These are phyloP conservation scores for Pseudoscleropodium purum DNA, from an alignment of 225 moss, liverwort and hornwort species.

Conservation along the genomic window DNA sequence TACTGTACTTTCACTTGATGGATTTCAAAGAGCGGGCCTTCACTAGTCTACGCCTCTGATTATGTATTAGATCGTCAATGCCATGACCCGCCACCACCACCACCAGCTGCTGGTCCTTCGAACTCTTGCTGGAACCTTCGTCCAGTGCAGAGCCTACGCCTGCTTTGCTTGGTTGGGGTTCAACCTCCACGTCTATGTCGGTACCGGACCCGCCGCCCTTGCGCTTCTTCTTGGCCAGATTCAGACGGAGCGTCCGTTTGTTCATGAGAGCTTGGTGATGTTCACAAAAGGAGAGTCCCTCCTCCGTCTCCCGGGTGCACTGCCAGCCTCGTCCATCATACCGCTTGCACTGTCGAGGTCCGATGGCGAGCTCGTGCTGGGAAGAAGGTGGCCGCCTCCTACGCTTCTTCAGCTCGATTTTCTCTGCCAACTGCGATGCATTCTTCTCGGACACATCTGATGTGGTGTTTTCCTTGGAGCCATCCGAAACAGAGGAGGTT, in stretches of 20 bases:
- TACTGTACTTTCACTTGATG: constrained; percentile 8
- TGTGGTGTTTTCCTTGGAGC: background rate
- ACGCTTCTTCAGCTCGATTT: constrained; percentile 30
- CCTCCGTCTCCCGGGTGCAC: constrained; percentile 64
- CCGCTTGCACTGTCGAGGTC: constrained; percentile 72
- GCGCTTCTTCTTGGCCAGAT: constrained; percentile 33
- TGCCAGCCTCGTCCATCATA: constrained; percentile 96
- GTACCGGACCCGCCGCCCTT: background rate
- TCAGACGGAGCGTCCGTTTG: constrained; percentile 74
- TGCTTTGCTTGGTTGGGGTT: constrained; percentile 6
- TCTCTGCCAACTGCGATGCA: background rate
- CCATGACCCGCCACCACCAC: constrained; percentile 3
- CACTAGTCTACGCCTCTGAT: constrained; percentile 31
- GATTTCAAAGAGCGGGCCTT: constrained; percentile 53
- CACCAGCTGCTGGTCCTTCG: background rate
- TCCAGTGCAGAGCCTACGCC: background rate
- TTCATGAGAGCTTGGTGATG: constrained; percentile 93
- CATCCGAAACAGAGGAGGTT: background rate
- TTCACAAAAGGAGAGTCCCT: constrained; percentile 81
- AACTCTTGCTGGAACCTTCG: background rate
- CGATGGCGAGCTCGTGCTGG: constrained; percentile 44
- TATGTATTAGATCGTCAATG: constrained; percentile 42
- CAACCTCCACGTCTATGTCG: constrained; percentile 1
- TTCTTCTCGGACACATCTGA: background rate
- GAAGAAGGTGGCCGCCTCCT: constrained; percentile 40